Evolutionary conservation across 495 filamentous ascomycete genomes (phyloP).

Genomic region (Pyronema domesticum): DNA sequence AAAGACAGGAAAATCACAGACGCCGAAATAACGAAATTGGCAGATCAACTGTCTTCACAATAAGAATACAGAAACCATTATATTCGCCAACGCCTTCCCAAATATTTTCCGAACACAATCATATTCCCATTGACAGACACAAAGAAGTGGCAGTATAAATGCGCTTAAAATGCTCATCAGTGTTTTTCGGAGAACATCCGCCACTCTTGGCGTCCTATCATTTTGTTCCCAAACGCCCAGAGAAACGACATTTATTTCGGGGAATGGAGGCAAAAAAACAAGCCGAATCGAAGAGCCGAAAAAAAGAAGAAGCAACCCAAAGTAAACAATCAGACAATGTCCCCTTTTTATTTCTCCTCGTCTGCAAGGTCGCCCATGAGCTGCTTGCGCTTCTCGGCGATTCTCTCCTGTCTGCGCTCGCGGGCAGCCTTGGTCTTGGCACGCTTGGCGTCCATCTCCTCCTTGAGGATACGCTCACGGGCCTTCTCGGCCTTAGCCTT

Average conservation of each 20-base stretch:
- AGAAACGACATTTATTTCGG: constrained; percentile 3
- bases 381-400: constrained; percentile 73
- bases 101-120: neutral
- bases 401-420: constrained; percentile 83
- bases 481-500: constrained; percentile 98
- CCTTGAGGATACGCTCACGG: constrained; percentile 84
- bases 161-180: neutral
- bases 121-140: neutral
- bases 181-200: neutral
- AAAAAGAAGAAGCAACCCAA: neutral
- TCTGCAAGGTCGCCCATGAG: constrained; percentile 43
- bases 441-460: constrained; percentile 99
- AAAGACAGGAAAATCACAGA: neutral
- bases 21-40: neutral
- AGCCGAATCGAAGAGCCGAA: constrained; percentile 1
- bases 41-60: neutral
- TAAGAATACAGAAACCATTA: neutral
- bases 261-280: constrained; percentile 1
- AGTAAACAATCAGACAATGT: neutral
- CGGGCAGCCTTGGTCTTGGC: constrained; percentile 98
- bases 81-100: neutral
- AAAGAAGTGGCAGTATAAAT: neutral
- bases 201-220: neutral
- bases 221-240: neutral
- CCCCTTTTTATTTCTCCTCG: constrained; percentile 1